Base-by-base conservation (phyloP, 805 yeast genomes). In the Martiniozyma abietophila region DNA sequence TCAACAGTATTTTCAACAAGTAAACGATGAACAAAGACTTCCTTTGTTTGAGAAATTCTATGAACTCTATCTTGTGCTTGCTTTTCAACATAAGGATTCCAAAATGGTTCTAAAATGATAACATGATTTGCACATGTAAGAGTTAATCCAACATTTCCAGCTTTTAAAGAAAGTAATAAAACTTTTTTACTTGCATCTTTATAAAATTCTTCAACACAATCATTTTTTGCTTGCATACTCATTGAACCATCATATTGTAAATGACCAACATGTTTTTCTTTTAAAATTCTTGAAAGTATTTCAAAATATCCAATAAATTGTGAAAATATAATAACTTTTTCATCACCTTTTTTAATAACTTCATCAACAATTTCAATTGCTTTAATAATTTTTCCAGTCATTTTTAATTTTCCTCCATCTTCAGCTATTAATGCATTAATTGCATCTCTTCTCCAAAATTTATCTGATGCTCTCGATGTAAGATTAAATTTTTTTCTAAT, bases 41-140 rank as follows among this genome's bases (percentile, higher is more conserved):
- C 79, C 36, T 74, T 66, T 19, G 72, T 67, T 59, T 92, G 98
- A 5, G 97, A 96, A 41, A 92, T 85, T 55, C 98, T 71, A 59
- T 92, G 89, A 7, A 94, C 94, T 44, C 98, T 72, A 52, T 86
- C 98, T 70, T 83, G 84, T 0, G 98, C 98, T 60, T 92, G 98
- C 31, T 84, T 95, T 58, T 92, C 97, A 7, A 89, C 95, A 54
- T 70, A 92, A 2, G 97, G 97, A 51, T 92, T 92, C 98, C 98
- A 92, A 55, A 86, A 92, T 12, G 97, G 96, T 54, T 92, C 98
- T 63, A 84, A 69, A 9, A 92, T 71, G 29, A 92, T 74, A 9
- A 88, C 95, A 54, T 85, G 96, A 24, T 84, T 80, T 1, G 98
- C 98, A 61, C 94, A 82, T 0, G 96, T 92, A 45, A 92, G 66